Evolutionary conservation across 495 filamentous ascomycete species (phyloP), one percentile per base, ranked within the genome.

Genomic region (Penicillium pulvis): DNA sequence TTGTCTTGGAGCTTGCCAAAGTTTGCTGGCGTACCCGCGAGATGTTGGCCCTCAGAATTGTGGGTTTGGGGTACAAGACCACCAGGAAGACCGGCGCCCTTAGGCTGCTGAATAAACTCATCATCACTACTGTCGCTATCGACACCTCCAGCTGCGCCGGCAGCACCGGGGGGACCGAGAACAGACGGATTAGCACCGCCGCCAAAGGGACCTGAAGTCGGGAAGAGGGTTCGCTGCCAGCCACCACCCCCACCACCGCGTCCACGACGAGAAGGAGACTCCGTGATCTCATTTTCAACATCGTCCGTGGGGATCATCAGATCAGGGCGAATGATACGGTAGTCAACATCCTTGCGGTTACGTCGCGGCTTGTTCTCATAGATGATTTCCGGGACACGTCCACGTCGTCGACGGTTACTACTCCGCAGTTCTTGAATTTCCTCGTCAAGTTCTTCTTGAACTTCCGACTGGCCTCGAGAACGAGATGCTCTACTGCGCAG

Each of bases 111-210:
- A 57, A 82, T 81, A 59, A 77, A 80, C 66, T 98, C 94, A 59
- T 98, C 95, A 61, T 98, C 94, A 66, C 95, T 98, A 69, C 92
- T 97, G 67, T 98, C 94, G 19, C 92, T 96, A 63, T 98, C 93
- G 10, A 85, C 89, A 58, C 90, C 90, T 26, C 87, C 91, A 46
- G 84, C 82, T 8, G 91, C 87, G 54, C 63, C 68, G 61, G 84
- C 84, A 31, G 87, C 90, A 67, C 86, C 90, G n/a, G 89, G 88
- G 6, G 87, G 88, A 54, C 84, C 90, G 63, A 95, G 83, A 19
- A 95, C 79, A 9, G 92, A 82, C 19, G 85, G 77, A 47, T 83
- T 79, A 9, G 90, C 89, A 49, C 85, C 85, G 48, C 94, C 94
- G 60, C 94, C 94, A 74, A 98, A 96, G 1, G 95, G 93, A 11